A percentile compares a stretch with the other conserved stretches of the same genome.
Evolutionary conservation across 139 green algal species (phyloP).

Genomic region (Deuterostichococcus epilithicus): DNA sequence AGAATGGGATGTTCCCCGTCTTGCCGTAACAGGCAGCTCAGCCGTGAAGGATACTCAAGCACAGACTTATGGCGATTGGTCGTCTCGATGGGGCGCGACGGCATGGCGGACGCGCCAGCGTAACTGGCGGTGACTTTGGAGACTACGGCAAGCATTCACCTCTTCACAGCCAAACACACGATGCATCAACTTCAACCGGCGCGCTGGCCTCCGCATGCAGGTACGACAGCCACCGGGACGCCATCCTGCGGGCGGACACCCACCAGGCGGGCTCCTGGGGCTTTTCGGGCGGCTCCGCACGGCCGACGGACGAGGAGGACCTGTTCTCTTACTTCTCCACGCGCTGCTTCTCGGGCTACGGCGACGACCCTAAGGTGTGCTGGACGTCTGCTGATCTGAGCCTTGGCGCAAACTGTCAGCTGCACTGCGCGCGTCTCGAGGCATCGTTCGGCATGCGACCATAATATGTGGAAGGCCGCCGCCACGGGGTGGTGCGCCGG

Average conservation of each 20-base stretch:
- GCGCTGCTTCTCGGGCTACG: slow-evolving; percentile 77
- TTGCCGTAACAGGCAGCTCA: background rate
- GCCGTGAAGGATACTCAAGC: background rate
- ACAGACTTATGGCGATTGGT: too few relatives aligned
- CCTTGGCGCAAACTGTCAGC: background rate
- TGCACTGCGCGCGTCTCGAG: too few relatives aligned
- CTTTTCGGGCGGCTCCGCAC: slow-evolving; percentile 16
- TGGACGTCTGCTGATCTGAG: background rate
- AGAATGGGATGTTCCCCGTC: background rate
- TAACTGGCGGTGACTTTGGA: too few relatives aligned
- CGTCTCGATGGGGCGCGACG: too few relatives aligned
- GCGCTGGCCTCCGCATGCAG: slow-evolving; percentile 28
- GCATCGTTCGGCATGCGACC: too few relatives aligned
- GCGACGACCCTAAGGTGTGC: slow-evolving; percentile 61
- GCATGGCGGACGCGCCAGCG: too few relatives aligned
- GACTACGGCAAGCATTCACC: too few relatives aligned
- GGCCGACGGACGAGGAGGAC: slow-evolving; percentile 70
- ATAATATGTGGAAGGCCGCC: too few relatives aligned
- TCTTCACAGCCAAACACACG: too few relatives aligned
- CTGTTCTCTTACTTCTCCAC: slow-evolving; percentile 80
- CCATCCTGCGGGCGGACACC: slow-evolving; percentile 70
- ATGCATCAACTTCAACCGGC: background rate
- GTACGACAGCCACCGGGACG: slow-evolving; percentile 90
- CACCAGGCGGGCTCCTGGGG: slow-evolving; percentile 67
- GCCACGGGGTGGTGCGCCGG: too few relatives aligned